Base-by-base conservation (phyloP, 495 filamentous ascomycete genomes). In the Patellaria atrata region DNA sequence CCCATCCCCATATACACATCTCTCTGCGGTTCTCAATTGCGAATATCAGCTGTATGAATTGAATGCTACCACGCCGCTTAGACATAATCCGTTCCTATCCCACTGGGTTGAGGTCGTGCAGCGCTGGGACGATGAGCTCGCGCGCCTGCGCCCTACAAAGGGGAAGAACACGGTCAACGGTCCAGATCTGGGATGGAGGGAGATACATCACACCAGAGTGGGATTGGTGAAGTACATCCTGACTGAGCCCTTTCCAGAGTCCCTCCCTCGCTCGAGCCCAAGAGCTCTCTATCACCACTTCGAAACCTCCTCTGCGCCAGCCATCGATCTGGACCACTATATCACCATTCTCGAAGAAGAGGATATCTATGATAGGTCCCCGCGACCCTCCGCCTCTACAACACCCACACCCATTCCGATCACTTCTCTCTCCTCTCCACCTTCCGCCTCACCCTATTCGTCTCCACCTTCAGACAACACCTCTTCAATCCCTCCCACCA, bases 81-180 rank as follows among this genome's bases (percentile, higher is more conserved):
- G 46, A 10, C 21, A 45, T 22, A 63, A 64, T 22, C 61, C 61
- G 4, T 60, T 53, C 34, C 44, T 64, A 13, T 49, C 51, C 20
- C 59, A 63, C 34, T 64, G 61, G 61, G 61, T 64, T 10, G 49
- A 58, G 30, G 45, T 53, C 19, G 46, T 56, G 7, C 44, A 44
- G 41, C 20, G 36, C 35, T 44, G 38, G 41, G 36, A 22, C 26
- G 29, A 38, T 31, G 12, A 15, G 28, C 16, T 30, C 21, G 24
- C 22, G 27, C 25, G n/a, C 4, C 6, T 26, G 23, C n/a, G n/a
- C n/a, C 8, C 23, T 26, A 8, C 23, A 26, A n/a, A 8, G 23
- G 23, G 9, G 23, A 8, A 12, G 27, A n/a, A 4, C 23, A 33
- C n/a, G n/a, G n/a, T n/a, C 12, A 15, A 22, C 4, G 19, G 20